A percentile compares a stretch with the other conserved stretches of the same genome.
Evolutionary conservation across 768 basidiomycete genomes (phyloP).

Genomic region (Psilocybe azurescens): DNA sequence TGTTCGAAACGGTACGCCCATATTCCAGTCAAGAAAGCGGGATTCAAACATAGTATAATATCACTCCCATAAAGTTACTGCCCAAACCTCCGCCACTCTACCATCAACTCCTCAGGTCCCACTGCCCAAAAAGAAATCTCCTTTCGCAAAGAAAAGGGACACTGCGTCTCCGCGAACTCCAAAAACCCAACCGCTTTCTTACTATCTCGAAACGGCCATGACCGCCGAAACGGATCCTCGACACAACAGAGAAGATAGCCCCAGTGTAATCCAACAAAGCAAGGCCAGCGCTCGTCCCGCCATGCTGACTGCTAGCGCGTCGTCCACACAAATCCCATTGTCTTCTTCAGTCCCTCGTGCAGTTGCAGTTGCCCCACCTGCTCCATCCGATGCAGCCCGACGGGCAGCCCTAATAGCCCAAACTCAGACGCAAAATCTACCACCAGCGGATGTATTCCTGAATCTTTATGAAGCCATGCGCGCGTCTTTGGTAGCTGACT

Average conservation of each 20-base stretch:
- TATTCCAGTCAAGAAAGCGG: neutral
- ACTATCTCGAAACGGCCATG: neutral
- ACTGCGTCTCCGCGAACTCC: neutral
- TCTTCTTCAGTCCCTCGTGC: neutral
- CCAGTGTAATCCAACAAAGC: neutral
- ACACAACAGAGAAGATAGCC: neutral
- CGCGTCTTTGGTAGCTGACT: neutral
- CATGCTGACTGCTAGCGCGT: neutral
- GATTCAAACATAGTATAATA: neutral
- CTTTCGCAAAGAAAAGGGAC: neutral
- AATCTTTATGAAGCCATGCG: conserved; percentile 2
- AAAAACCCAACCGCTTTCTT: neutral
- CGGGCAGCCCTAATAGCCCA: neutral
- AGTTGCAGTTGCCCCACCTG: neutral
- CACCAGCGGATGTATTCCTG: neutral
- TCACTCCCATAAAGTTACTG: neutral
- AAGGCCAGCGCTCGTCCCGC: neutral
- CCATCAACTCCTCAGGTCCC: neutral
- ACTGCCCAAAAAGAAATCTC: neutral
- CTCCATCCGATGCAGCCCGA: neutral
- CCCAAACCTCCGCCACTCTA: neutral
- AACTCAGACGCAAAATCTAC: neutral
- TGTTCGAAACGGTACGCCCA: neutral
- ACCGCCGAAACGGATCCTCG: neutral
- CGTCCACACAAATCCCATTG: neutral